phyloP scores from a whole-genome alignment of 345 rosid genomes.

The Camelina neglecta region DNA sequence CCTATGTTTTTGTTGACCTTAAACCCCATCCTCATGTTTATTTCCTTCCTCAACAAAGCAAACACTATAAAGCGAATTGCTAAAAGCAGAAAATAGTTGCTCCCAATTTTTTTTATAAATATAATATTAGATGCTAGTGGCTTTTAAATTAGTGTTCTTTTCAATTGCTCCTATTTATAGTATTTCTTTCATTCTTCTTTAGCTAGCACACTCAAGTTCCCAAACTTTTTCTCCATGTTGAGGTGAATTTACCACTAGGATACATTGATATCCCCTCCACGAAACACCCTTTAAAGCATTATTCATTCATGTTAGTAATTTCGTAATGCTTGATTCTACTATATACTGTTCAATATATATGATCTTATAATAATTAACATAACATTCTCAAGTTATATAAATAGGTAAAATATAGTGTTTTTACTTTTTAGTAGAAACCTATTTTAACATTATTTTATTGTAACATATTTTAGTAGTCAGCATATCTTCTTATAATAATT shows the following conservation, averaged over 20 bases:
- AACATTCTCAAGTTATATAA: not conserved
- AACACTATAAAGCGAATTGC: conserved; percentile 30
- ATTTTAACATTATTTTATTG: not conserved
- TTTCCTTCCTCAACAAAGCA: conserved; percentile 41
- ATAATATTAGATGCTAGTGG: conserved; percentile 22
- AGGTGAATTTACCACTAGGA: conserved; percentile 7
- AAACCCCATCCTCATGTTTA: conserved; percentile 46
- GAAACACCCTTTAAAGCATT: not conserved
- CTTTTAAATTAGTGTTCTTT: conserved; percentile 30
- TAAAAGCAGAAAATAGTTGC: conserved; percentile 39
- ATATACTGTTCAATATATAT: not conserved
- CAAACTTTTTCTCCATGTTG: conserved; percentile 16
- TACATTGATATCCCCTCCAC: not conserved
- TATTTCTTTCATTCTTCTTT: conserved; percentile 23
- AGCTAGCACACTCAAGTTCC: conserved; percentile 29
- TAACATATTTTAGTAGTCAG: too few relatives aligned
- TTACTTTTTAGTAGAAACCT: not conserved
- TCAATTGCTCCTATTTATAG: conserved; percentile 14
- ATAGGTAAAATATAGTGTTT: not conserved
- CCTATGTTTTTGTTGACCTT: conserved; percentile 33
- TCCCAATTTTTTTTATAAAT: not conserved
- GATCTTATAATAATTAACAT: not conserved
- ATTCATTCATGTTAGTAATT: not conserved
- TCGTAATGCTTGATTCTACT: not conserved
- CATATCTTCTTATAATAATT: too few relatives aligned